phyloP scores from a whole-genome alignment of 495 filamentous ascomycete genomes.

The Daldinia loculata region DNA sequence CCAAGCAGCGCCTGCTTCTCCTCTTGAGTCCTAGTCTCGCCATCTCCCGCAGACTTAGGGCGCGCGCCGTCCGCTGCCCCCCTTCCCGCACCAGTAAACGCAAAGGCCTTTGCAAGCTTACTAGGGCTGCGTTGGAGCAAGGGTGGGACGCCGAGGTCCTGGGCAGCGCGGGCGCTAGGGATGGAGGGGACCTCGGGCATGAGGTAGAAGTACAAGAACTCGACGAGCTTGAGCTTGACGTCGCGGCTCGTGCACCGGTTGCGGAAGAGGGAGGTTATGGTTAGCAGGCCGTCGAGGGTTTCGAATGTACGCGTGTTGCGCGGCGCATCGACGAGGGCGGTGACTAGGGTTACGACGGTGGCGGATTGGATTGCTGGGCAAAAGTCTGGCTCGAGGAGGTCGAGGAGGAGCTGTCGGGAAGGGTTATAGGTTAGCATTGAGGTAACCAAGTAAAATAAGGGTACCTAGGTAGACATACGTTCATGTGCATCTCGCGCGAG shows the following conservation, averaged over 20 bases:
- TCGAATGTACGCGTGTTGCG: slow-evolving; percentile 92
- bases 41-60: slow-evolving; percentile 49
- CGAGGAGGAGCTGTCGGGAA: slow-evolving; percentile 73
- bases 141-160: slow-evolving; percentile 45
- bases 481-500: slow-evolving; percentile 92
- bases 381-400: slow-evolving; percentile 92
- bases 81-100: slow-evolving; percentile 44
- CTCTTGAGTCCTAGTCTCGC: slow-evolving; percentile 73
- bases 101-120: slow-evolving; percentile 67
- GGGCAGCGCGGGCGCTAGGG: slow-evolving; percentile 51
- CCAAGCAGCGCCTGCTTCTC: slow-evolving; percentile 88
- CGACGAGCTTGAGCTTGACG: slow-evolving; percentile 91
- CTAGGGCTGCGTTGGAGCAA: slow-evolving; percentile 75
- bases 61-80: slow-evolving; percentile 51
- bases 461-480: slow-evolving; percentile 57
- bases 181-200: slow-evolving; percentile 84
- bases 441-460: not conserved
- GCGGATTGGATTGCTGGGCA: slow-evolving; percentile 90
- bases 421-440: not conserved
- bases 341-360: slow-evolving; percentile 88
- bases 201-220: slow-evolving; percentile 97
- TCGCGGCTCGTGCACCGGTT: slow-evolving; percentile 79
- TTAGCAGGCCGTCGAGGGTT: slow-evolving; percentile 87
- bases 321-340: slow-evolving; percentile 82
- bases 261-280: slow-evolving; percentile 94